A percentile compares a stretch with the other conserved stretches of the same genome.
Conservation (phyloP, 225 moss, liverwort and hornwort genomes). For the Lunularia cruciata region DNA sequence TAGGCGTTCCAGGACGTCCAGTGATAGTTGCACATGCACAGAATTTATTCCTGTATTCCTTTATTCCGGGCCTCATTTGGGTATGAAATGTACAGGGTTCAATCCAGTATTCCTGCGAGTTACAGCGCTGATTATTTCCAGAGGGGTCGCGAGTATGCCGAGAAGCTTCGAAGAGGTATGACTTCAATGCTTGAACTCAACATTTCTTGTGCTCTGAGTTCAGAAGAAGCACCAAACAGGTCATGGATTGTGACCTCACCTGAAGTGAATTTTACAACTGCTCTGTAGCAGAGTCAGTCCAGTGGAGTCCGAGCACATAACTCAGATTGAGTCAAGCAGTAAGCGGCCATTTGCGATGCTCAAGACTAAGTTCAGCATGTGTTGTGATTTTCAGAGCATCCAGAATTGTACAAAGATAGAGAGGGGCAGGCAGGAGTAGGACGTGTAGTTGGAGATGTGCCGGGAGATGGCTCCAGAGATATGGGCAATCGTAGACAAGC, state of each 20-base stretch:
- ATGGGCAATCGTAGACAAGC: constrained; percentile 87
- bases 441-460: constrained; percentile 45
- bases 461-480: constrained; percentile 66
- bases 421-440: constrained; percentile 53
- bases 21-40: too few relatives aligned
- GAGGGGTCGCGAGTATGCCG: constrained; percentile 83
- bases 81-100: constrained; percentile 39
- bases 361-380: not conserved
- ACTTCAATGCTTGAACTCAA: not conserved
- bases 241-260: too few relatives aligned
- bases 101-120: constrained; percentile 87
- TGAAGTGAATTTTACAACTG: too few relatives aligned
- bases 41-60: not conserved
- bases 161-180: constrained; percentile 72
- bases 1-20: too few relatives aligned
- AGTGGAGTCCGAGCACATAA: too few relatives aligned
- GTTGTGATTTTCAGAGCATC: constrained; percentile 59
- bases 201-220: too few relatives aligned
- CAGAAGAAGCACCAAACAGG: too few relatives aligned
- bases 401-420: constrained; percentile 73
- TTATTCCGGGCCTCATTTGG: too few relatives aligned
- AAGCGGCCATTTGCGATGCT: too few relatives aligned
- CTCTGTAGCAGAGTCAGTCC: too few relatives aligned
- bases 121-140: constrained; percentile 95
- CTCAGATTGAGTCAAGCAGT: too few relatives aligned